These are phyloP conservation scores for Diphasiastrum complanatum DNA, from an alignment of 83 land plant species.

Conservation along the genomic window DNA sequence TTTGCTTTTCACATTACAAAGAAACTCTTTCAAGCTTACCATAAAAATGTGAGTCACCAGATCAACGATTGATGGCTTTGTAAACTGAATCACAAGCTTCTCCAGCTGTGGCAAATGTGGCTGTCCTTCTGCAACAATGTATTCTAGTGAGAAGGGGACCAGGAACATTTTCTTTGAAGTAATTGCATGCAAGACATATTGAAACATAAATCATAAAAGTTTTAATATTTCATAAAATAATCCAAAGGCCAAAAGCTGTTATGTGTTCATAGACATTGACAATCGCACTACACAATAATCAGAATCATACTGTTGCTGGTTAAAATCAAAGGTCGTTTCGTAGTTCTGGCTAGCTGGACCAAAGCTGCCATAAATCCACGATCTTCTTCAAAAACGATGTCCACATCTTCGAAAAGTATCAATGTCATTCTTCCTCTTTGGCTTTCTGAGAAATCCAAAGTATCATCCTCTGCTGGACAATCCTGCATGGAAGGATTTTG, in stretches of 20 bases:
- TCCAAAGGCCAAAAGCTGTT: not conserved
- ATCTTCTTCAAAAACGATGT: conserved; percentile 32
- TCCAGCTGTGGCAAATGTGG: conserved; percentile 24
- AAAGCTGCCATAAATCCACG: conserved; percentile 26
- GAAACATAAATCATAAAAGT: not conserved
- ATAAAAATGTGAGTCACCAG: conserved; percentile 25
- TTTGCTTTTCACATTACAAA: no score
- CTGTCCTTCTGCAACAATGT: conserved; percentile 15
- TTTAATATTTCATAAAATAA: not conserved
- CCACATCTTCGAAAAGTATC: conserved; percentile 32
- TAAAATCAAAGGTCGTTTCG: conserved; percentile 32
- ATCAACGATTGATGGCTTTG: conserved; percentile 17
- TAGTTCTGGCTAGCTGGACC: conserved; percentile 21
- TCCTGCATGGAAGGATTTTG: not conserved
- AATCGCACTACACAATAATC: conserved; percentile 12
- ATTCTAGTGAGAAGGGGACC: not conserved
- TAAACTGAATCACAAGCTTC: conserved; percentile 15
- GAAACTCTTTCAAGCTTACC: conserved; percentile 18
- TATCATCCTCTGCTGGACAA: not conserved
- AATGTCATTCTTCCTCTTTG: conserved; percentile 18
- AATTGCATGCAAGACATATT: not conserved
- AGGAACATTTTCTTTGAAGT: not conserved
- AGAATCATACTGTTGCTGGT: conserved; percentile 30
- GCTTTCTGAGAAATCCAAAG: not conserved
- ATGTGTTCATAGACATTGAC: not conserved